phyloP scores from a whole-genome alignment of 768 basidiomycete genomes.

The Solioccasus polychromus region DNA sequence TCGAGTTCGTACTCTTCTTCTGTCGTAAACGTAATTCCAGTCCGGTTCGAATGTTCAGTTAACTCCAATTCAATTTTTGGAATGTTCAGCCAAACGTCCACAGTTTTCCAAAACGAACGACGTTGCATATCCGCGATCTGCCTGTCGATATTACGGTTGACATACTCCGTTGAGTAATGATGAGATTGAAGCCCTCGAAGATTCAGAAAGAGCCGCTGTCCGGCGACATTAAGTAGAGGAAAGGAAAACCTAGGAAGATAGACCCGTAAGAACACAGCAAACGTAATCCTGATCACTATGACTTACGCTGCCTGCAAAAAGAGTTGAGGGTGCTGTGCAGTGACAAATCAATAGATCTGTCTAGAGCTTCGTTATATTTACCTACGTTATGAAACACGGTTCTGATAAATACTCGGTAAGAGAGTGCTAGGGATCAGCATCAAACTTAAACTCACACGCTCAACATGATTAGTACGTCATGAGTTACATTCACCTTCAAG shows the following conservation, averaged over 20 bases:
- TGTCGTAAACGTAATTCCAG: too few species aligned
- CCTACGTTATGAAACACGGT: not conserved
- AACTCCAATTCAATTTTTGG: not conserved
- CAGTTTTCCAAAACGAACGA: conserved; percentile 2
- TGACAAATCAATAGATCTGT: too few species aligned
- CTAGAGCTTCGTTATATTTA: not conserved
- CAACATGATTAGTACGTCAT: not conserved
- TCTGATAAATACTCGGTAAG: not conserved
- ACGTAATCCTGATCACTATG: too few species aligned
- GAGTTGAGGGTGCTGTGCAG: conserved; percentile 6
- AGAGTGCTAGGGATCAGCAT: not conserved
- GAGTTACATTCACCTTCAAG: not conserved
- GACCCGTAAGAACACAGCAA: too few species aligned
- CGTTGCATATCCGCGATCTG: not conserved
- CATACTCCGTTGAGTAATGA: not conserved
- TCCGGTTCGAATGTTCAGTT: too few species aligned
- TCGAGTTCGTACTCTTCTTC: not conserved
- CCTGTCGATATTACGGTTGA: not conserved
- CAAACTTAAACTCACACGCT: conserved; percentile 5
- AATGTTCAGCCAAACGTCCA: conserved; percentile 2
- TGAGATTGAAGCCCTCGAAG: conserved; percentile 1
- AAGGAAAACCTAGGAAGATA: not conserved
- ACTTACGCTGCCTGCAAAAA: not conserved
- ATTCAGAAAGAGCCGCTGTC: conserved; percentile 20
- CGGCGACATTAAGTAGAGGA: conserved; percentile 14